These are phyloP conservation scores for Xylariaceae sp. DNA, from an alignment of 2,329 filamentous ascomycete genomes.

Conservation along the genomic window DNA sequence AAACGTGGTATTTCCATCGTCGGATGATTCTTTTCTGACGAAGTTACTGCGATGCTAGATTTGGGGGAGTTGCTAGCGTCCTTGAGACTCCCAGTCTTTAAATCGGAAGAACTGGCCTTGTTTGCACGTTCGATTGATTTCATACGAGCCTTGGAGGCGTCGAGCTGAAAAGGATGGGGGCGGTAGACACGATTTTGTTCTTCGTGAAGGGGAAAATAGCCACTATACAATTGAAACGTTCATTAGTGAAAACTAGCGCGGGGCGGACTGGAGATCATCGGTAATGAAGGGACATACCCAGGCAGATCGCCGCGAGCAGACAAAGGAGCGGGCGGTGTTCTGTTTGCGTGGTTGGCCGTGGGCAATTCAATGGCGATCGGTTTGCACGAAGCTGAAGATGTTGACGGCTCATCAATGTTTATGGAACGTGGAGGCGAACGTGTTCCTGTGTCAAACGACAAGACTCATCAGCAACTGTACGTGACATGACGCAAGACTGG, in stretches of 20 bases:
- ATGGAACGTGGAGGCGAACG: constrained; percentile 17
- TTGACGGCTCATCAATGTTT: constrained; percentile 22
- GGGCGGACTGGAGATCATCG: not conserved
- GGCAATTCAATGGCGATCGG: constrained; percentile 56
- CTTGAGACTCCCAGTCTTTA: constrained; percentile 12
- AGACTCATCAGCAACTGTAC: constrained; percentile 20
- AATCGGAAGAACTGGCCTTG: constrained; percentile 27
- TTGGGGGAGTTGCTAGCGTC: constrained; percentile 20
- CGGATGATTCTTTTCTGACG: constrained; percentile 21
- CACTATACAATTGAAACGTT: constrained; percentile 37
- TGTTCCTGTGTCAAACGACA: constrained; percentile 24
- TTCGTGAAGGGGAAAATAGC: constrained; percentile 61
- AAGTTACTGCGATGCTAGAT: constrained; percentile 18
- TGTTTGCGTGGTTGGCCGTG: constrained; percentile 38
- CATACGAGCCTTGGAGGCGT: constrained; percentile 38
- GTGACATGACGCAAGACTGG: constrained; percentile 26
- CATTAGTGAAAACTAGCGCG: constrained; percentile 15
- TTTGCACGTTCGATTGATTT: constrained; percentile 35
- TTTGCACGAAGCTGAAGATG: constrained; percentile 32
- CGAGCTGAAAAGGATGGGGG: constrained; percentile 51
- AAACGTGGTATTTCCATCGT: constrained; percentile 25
- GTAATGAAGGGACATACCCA: constrained; percentile 46
- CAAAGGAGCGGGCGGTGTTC: constrained; percentile 48
- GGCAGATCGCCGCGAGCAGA: constrained; percentile 58
- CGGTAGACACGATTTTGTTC: constrained; percentile 49